A percentile compares a stretch with the other conserved stretches of the same genome.
Conservation (phyloP, 2,329 filamentous ascomycete genomes). For the Xylariaceae sp. region DNA sequence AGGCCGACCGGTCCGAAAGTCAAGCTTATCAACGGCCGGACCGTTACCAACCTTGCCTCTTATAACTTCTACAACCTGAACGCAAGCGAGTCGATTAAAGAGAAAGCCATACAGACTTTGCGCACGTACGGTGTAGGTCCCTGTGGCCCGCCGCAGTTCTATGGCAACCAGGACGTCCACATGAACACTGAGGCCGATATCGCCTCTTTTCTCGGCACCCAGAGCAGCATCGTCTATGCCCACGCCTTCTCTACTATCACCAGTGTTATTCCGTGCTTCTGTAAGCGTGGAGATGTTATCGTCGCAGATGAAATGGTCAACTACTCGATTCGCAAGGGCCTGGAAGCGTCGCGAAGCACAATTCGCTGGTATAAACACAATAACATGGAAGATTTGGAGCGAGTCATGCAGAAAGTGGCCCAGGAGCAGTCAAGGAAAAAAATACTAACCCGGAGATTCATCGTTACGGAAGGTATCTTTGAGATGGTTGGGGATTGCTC, state of each 20-base stretch:
- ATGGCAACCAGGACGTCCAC: conserved; percentile 96
- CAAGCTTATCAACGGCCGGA: conserved; percentile 83
- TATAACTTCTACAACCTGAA: conserved; percentile 99
- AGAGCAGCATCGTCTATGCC: conserved; percentile 90
- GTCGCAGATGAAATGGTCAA: conserved; percentile 92
- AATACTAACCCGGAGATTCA: conserved; percentile 86
- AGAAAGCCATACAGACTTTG: conserved; percentile 90
- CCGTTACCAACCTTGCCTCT: conserved; percentile 87
- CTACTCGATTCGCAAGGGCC: conserved; percentile 87
- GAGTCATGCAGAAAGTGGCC: conserved; percentile 76
- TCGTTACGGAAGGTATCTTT: conserved; percentile 92
- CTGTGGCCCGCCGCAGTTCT: conserved; percentile 95
- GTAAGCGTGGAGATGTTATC: conserved; percentile 95
- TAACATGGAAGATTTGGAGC: conserved; percentile 89
- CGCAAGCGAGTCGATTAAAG: conserved; percentile 84
- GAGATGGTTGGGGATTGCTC: conserved; percentile 84
- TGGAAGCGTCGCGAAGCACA: conserved; percentile 87
- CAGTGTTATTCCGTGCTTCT: conserved; percentile 95
- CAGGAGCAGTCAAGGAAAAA: conserved; percentile 82
- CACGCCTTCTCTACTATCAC: conserved; percentile 95
- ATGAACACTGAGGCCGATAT: conserved; percentile 96
- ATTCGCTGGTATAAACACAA: conserved; percentile 95
- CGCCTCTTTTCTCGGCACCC: conserved; percentile 80
- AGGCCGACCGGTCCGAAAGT: conserved; percentile 87
- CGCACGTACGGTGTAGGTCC: conserved; percentile 95